Evolutionary conservation across 768 basidiomycete genomes (phyloP).

Genomic region (Mycena vulgaris): DNA sequence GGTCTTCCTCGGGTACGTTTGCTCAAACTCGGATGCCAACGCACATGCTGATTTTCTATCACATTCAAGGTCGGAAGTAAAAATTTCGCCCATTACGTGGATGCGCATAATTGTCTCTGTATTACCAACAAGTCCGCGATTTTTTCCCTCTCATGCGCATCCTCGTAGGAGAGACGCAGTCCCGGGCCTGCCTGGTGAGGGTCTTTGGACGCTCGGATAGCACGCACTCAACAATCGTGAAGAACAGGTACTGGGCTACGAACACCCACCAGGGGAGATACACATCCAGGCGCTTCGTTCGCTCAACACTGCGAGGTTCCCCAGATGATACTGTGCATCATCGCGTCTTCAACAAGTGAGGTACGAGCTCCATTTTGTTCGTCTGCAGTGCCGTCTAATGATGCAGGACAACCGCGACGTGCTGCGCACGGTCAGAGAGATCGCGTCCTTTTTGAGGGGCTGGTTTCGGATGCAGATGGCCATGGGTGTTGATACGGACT

Average conservation of each 20-base stretch:
- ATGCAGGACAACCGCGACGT: too few species aligned
- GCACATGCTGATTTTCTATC: neutral
- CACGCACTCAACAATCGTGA: neutral
- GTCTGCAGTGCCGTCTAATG: too few species aligned
- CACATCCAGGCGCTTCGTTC: slow-evolving; percentile 51
- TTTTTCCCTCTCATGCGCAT: slow-evolving; percentile 43
- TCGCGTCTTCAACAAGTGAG: too few species aligned
- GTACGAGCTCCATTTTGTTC: too few species aligned
- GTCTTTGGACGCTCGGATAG: neutral
- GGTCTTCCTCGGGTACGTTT: slow-evolving; percentile 60
- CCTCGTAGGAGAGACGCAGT: slow-evolving; percentile 21
- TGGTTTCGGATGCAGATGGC: neutral
- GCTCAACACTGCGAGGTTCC: slow-evolving; percentile 42
- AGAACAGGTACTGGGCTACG: slow-evolving; percentile 56
- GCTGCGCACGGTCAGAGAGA: too few species aligned
- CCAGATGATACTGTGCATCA: slow-evolving; percentile 41
- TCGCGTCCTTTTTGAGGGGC: too few species aligned
- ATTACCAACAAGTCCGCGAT: slow-evolving; percentile 68
- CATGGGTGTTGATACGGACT: too few species aligned
- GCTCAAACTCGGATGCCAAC: slow-evolving; percentile 45
- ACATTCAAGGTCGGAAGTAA: slow-evolving; percentile 66
- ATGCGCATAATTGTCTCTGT: slow-evolving; percentile 65
- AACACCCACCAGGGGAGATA: slow-evolving; percentile 58
- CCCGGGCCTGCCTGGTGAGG: slow-evolving; percentile 42
- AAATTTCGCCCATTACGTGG: slow-evolving; percentile 74